Conservation (phyloP, 495 filamentous ascomycete genomes). For the Glonium stellatum region DNA sequence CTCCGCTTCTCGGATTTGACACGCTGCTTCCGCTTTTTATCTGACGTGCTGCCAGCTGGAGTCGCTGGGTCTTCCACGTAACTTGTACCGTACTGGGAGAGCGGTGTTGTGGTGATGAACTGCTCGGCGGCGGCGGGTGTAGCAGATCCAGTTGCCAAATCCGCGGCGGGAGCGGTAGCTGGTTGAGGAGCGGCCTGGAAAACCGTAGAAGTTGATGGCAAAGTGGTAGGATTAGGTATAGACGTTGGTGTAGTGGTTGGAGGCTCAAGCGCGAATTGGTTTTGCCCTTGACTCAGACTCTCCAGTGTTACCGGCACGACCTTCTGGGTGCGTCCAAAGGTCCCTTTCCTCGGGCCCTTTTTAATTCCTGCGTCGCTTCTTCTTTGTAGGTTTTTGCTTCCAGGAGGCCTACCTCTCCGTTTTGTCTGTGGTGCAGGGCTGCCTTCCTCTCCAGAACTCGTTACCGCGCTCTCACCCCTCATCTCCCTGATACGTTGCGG, state of each 20-base stretch:
- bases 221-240: slow-evolving; percentile 1
- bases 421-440: slow-evolving; percentile 3
- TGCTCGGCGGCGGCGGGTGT: slow-evolving; percentile 6
- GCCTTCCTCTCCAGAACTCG: slow-evolving; percentile 26
- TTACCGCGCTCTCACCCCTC: slow-evolving; percentile 31
- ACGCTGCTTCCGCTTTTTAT: slow-evolving; percentile 20
- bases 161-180: slow-evolving; percentile 1
- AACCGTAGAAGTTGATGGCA: slow-evolving; percentile 11
- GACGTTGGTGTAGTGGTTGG: slow-evolving; percentile 1
- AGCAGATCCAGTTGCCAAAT: not conserved
- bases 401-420: slow-evolving; percentile 32
- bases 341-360: slow-evolving; percentile 34
- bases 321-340: slow-evolving; percentile 1
- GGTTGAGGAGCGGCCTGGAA: slow-evolving; percentile 25
- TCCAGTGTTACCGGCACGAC: slow-evolving; percentile 11
- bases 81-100: slow-evolving; percentile 15
- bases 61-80: slow-evolving; percentile 10
- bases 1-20: slow-evolving; percentile 35
- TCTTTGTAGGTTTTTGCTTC: slow-evolving; percentile 33
- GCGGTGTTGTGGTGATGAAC: slow-evolving; percentile 23
- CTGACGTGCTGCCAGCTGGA: slow-evolving; percentile 7
- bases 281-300: slow-evolving; percentile 24
- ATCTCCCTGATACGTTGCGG: slow-evolving; percentile 33
- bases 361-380: slow-evolving; percentile 36
- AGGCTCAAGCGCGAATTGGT: slow-evolving; percentile 23